Evolutionary conservation across 2,329 filamentous ascomycete species (phyloP).

Genomic region (Ophiostoma ulmi): DNA sequence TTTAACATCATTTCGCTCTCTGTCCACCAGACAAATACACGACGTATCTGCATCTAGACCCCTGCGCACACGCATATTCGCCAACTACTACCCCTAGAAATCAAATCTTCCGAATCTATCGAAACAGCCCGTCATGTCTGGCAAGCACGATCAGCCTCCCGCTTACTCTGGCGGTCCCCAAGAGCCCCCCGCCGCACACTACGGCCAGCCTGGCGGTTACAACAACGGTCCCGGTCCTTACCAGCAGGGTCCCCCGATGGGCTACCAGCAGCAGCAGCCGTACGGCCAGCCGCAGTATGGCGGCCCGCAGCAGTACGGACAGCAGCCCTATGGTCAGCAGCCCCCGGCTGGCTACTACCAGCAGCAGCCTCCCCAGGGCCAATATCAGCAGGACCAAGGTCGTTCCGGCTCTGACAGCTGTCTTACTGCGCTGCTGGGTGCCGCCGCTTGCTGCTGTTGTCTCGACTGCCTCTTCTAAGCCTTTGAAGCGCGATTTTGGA

Average conservation of each 20-base stretch:
- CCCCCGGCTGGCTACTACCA: constrained; percentile 34
- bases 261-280: constrained; percentile 40
- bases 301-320: constrained; percentile 33
- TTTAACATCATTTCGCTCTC: neutral
- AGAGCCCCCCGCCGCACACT: constrained; percentile 29
- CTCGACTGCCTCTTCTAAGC: constrained; percentile 51
- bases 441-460: constrained; percentile 55
- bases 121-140: constrained; percentile 36
- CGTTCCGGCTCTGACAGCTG: constrained; percentile 30
- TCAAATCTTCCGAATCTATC: neutral
- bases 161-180: constrained; percentile 41
- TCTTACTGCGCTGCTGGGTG: constrained; percentile 46
- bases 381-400: constrained; percentile 32
- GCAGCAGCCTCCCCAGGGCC: constrained; percentile 30
- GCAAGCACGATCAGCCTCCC: constrained; percentile 43
- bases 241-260: constrained; percentile 41
- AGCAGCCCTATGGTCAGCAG: constrained; percentile 34
- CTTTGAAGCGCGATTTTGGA: too few relatives aligned
- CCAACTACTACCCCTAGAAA: neutral
- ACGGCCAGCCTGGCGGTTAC: constrained; percentile 26
- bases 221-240: constrained; percentile 29
- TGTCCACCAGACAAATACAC: neutral
- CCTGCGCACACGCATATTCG: neutral
- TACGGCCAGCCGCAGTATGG: constrained; percentile 35
- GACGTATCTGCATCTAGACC: constrained; percentile 1